A percentile compares a stretch with the other conserved stretches of the same genome.
These are phyloP conservation scores for Aphanomyces cochlioides DNA, from an alignment of 352 stramenopile species.

Conservation along the genomic window DNA sequence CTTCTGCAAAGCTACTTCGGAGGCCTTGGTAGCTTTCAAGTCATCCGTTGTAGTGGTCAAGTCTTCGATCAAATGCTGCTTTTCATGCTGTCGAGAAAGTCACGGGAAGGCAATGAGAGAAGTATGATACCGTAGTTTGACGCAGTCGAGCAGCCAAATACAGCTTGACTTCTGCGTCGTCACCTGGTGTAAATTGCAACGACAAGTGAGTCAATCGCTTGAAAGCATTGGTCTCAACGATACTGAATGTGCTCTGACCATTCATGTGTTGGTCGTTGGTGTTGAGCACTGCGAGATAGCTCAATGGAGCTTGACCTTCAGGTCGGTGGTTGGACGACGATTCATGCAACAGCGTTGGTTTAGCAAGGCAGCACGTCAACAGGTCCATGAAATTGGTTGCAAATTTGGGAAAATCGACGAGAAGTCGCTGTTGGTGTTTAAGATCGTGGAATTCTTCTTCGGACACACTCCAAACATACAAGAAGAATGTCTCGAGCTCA, in stretches of 20 bases:
- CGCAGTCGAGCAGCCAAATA: conserved; percentile 87
- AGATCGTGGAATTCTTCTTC: conserved; percentile 94
- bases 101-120: not conserved
- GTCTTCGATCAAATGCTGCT: conserved; percentile 9
- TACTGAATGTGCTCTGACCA: conserved; percentile 73
- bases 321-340: conserved; percentile 46
- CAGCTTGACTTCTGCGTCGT: conserved; percentile 86
- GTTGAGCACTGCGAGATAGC: conserved; percentile 80
- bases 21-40: not conserved
- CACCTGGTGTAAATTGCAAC: conserved; percentile 77
- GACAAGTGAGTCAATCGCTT: conserved; percentile 93
- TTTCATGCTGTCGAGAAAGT: conserved; percentile 15
- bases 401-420: conserved; percentile 93
- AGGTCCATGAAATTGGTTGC: conserved; percentile 91
- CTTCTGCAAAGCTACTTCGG: conserved; percentile 17
- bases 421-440: conserved; percentile 89
- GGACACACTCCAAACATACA: conserved; percentile 90
- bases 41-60: not conserved
- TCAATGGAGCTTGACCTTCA: conserved; percentile 67
- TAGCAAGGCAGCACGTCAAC: conserved; percentile 80
- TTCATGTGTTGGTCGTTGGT: conserved; percentile 41
- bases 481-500: conserved; percentile 87
- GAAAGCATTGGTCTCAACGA: conserved; percentile 94
- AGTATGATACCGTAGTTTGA: conserved; percentile 49
- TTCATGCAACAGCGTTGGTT: conserved; percentile 8